Percentiles rank a stretch among this genome's conserved stretches.
These are phyloP conservation scores for Xylariaceae sp. DNA, from an alignment of 2,329 filamentous ascomycete species.

Conservation along the genomic window DNA sequence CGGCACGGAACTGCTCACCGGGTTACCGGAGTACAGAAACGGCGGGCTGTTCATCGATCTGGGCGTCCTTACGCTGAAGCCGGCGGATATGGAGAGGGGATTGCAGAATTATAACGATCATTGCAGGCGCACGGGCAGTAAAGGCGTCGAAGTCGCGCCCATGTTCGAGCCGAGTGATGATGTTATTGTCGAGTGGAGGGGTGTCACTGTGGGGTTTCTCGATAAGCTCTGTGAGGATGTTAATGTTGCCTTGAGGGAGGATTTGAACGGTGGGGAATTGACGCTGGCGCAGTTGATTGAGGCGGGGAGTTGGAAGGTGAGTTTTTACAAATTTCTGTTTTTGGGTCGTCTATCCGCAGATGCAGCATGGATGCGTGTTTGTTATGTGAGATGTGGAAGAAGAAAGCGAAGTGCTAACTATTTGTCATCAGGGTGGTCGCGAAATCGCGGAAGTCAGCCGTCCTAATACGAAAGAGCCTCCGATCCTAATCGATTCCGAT, in stretches of 20 bases:
- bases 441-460: conserved; percentile 95
- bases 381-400: background rate
- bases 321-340: conserved; percentile 8
- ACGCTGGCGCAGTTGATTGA: conserved; percentile 89
- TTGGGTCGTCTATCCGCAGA: background rate
- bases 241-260: conserved; percentile 70
- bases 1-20: conserved; percentile 82
- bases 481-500: conserved; percentile 95
- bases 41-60: conserved; percentile 87
- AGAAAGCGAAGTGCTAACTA: conserved; percentile 35
- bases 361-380: too few relatives aligned
- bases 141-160: conserved; percentile 65
- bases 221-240: conserved; percentile 70
- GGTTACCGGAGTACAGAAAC: conserved; percentile 90
- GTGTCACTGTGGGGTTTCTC: conserved; percentile 75
- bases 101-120: conserved; percentile 73
- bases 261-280: conserved; percentile 74
- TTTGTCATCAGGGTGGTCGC: conserved; percentile 72
- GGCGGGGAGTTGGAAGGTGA: conserved; percentile 93
- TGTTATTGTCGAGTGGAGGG: conserved; percentile 81
- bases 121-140: conserved; percentile 73
- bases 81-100: conserved; percentile 72
- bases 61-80: conserved; percentile 79
- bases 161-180: conserved; percentile 77
- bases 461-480: conserved; percentile 94